phyloP scores from a whole-genome alignment of 495 filamentous ascomycete genomes.

The Bombardia bombarda region DNA sequence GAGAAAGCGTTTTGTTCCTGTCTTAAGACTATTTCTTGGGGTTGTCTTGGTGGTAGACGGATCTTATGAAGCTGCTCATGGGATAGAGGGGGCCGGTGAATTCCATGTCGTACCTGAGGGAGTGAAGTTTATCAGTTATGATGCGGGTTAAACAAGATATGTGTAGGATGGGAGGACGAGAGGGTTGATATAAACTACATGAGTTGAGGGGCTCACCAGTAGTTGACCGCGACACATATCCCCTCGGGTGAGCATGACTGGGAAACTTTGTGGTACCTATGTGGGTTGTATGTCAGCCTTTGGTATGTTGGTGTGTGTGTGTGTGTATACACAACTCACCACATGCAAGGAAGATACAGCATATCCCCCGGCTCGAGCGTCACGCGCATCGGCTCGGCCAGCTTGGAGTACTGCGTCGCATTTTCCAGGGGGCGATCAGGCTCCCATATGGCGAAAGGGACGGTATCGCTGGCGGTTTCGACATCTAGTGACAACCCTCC shows the following conservation, averaged over 20 bases:
- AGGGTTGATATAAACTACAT: not conserved
- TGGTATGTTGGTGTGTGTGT: not conserved
- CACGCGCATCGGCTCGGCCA: conserved; percentile 49
- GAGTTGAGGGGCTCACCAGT: conserved; percentile 49
- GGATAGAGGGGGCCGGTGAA: conserved; percentile 53
- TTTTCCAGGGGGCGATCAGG: conserved; percentile 47
- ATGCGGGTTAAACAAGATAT: not conserved
- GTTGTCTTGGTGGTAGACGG: no score
- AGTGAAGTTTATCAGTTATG: not conserved
- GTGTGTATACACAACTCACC: conserved; percentile 36
- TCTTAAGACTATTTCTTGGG: no score
- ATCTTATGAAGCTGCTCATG: conserved; percentile 44
- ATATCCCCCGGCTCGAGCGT: conserved; percentile 64
- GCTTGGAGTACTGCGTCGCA: conserved; percentile 44
- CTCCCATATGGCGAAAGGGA: conserved; percentile 65
- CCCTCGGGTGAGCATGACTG: conserved; percentile 51
- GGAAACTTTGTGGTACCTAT: conserved; percentile 57
- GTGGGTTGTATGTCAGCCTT: not conserved
- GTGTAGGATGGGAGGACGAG: not conserved
- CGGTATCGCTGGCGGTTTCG: conserved; percentile 29
- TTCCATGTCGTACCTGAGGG: conserved; percentile 46
- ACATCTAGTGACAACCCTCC: conserved; percentile 27
- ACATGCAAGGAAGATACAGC: conserved; percentile 70
- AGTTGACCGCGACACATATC: conserved; percentile 67
- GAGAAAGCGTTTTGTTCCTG: no score